phyloP scores from a whole-genome alignment of 768 basidiomycete species.

The Hericium erinaceus region DNA sequence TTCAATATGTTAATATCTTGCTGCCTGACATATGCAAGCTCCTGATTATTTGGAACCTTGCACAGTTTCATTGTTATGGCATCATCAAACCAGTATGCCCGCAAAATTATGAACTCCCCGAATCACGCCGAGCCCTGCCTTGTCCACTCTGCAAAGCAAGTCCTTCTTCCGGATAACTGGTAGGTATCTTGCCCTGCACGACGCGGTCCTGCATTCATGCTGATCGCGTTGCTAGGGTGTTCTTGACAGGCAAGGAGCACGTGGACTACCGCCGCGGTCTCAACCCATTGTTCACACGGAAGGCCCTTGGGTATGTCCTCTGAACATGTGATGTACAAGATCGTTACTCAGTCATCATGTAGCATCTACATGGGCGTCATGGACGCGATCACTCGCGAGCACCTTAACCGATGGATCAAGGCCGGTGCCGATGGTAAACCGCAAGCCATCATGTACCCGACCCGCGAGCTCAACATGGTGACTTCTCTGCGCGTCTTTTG shows the following conservation, averaged over 20 bases:
- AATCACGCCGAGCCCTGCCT: constrained; percentile 89
- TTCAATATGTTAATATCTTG: constrained; percentile 76
- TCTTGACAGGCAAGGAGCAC: constrained; percentile 88
- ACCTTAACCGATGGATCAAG: constrained; percentile 66
- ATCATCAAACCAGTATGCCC: constrained; percentile 83
- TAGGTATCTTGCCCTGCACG: constrained; percentile 20
- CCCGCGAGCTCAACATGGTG: constrained; percentile 94
- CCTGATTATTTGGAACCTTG: neutral
- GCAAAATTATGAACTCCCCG: constrained; percentile 95
- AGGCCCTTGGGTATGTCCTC: constrained; percentile 69
- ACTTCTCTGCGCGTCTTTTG: constrained; percentile 95
- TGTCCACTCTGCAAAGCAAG: constrained; percentile 81
- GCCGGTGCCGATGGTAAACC: constrained; percentile 38
- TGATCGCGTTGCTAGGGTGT: constrained; percentile 60
- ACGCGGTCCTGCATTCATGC: neutral
- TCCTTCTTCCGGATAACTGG: constrained; percentile 87
- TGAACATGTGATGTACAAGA: neutral
- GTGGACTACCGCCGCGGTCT: constrained; percentile 89
- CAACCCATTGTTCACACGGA: constrained; percentile 88
- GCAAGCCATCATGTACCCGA: constrained; percentile 77
- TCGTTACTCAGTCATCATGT: neutral
- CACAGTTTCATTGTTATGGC: constrained; percentile 98
- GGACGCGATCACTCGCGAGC: constrained; percentile 71
- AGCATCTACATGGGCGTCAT: constrained; percentile 82
- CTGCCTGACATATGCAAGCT: neutral